Conservation (phyloP, 1,284 basidiomycete genomes). For the Melampsora larici-populina region DNA sequence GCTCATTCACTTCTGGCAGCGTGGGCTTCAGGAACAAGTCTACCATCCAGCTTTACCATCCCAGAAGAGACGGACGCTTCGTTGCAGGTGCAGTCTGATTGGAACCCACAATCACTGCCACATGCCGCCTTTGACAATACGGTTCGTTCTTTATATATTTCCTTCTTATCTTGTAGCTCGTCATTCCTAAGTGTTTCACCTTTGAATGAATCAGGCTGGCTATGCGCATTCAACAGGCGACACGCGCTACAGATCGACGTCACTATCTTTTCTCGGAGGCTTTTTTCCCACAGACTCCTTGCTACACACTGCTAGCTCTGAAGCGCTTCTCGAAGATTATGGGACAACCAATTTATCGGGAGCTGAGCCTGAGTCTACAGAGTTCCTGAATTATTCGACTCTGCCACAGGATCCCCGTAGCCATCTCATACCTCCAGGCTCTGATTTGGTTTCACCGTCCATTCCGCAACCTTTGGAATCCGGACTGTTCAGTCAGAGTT, state of each 20-base stretch:
- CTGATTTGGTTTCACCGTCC: not conserved
- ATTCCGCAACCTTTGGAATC: not conserved
- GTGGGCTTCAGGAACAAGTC: slow-evolving; percentile 3
- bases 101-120: not conserved
- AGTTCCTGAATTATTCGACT: too few relatives aligned
- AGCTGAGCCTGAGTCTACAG: too few relatives aligned
- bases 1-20: slow-evolving; percentile 10
- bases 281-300: not conserved
- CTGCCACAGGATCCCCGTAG: too few relatives aligned
- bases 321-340: not conserved
- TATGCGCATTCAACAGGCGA: not conserved
- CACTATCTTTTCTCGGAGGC: not conserved
- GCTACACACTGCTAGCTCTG: not conserved
- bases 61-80: not conserved
- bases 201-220: not conserved
- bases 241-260: not conserved
- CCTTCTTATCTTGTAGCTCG: not conserved
- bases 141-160: not conserved
- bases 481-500: not conserved
- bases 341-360: too few relatives aligned
- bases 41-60: not conserved
- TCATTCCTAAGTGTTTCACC: not conserved
- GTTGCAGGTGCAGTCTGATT: not conserved
- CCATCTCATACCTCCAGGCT: too few relatives aligned
- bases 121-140: not conserved